Conservation (phyloP, 192 early-diverging fungal species). For the Mortierella claussenii region DNA sequence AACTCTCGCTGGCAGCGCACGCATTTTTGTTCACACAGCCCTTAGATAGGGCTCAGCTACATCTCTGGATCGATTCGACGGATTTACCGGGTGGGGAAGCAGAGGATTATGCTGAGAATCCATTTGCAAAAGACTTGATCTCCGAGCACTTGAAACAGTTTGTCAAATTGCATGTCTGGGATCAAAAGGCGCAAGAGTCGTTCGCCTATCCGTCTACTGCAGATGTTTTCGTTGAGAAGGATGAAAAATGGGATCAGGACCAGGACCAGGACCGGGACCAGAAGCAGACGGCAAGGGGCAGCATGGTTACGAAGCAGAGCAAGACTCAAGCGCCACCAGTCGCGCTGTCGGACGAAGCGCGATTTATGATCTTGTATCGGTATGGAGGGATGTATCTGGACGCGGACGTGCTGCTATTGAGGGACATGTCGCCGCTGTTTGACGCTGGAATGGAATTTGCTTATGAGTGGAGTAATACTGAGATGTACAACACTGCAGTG, state of each 20-base stretch:
- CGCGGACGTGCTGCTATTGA: constrained; percentile 49
- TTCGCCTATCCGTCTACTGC: neutral
- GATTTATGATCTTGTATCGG: constrained; percentile 47
- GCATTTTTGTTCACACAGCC: constrained; percentile 52
- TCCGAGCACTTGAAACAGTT: constrained; percentile 9
- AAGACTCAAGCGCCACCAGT: constrained; percentile 18
- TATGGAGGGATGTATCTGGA: constrained; percentile 56
- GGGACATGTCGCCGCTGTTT: constrained; percentile 49
- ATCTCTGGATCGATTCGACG: constrained; percentile 53
- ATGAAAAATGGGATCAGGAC: too few relatives aligned
- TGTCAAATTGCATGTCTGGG: constrained; percentile 31
- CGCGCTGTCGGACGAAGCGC: constrained; percentile 47
- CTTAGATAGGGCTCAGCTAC: constrained; percentile 23
- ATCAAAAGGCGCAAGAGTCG: constrained; percentile 14
- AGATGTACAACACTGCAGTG: constrained; percentile 50
- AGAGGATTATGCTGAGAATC: constrained; percentile 30
- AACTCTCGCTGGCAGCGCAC: constrained; percentile 29
- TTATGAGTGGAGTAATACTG: constrained; percentile 51
- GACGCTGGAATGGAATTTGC: constrained; percentile 47
- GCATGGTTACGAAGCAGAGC: too few relatives aligned
- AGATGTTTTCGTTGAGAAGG: too few relatives aligned
- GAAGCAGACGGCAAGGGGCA: neutral
- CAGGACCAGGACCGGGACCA: neutral
- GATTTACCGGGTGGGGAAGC: constrained; percentile 26
- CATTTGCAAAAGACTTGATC: constrained; percentile 17